A percentile compares a stretch with the other conserved stretches of the same genome.
Conservation (phyloP, 2,329 filamentous ascomycete genomes). For the Microdochium trichocladiopsis region DNA sequence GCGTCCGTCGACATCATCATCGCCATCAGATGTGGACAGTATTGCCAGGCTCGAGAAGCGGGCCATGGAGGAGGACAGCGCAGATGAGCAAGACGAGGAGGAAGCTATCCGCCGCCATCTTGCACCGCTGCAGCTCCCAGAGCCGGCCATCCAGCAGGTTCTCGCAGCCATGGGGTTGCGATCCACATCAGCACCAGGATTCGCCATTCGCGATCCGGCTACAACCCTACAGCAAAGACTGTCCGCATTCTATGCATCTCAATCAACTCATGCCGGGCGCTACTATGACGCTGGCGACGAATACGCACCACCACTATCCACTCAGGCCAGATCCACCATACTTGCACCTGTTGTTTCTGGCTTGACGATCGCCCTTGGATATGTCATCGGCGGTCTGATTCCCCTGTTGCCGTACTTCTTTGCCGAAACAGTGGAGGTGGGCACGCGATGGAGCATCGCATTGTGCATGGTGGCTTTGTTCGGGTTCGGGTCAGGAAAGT, state of each 20-base stretch:
- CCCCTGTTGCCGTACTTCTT: conserved; percentile 66
- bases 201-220: conserved; percentile 17
- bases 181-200: background rate
- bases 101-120: background rate
- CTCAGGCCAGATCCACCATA: conserved; percentile 15
- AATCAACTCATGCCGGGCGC: background rate
- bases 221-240: background rate
- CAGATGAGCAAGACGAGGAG: background rate
- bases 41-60: too few species aligned
- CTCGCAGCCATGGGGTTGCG: background rate
- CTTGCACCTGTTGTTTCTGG: conserved; percentile 46
- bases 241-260: background rate
- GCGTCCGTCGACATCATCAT: background rate
- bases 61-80: background rate
- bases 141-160: background rate
- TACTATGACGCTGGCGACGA: conserved; percentile 22
- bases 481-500: conserved; percentile 60
- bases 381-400: conserved; percentile 65
- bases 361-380: conserved; percentile 59
- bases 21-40: too few species aligned
- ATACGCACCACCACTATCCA: conserved; percentile 8
- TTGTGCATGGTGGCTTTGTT: conserved; percentile 56
- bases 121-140: background rate
- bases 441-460: conserved; percentile 50
- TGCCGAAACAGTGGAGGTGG: conserved; percentile 33